Conservation (phyloP, 371 early-diverging fungal species). For the Actinomucor elegans region DNA sequence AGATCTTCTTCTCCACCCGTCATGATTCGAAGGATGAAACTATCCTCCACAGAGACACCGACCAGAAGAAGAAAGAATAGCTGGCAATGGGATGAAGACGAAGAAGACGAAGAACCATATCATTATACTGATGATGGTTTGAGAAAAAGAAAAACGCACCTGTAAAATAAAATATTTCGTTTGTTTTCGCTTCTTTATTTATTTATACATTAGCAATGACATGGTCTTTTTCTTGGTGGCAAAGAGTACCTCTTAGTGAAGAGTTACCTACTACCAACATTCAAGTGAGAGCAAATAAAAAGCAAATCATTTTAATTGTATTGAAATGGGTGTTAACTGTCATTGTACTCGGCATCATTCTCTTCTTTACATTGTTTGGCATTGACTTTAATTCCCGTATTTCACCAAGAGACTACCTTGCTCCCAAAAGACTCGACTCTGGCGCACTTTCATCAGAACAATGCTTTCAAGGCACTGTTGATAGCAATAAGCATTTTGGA, state of each 20-base stretch:
- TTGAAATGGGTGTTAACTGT: slow-evolving; percentile 7
- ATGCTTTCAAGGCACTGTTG: slow-evolving; percentile 9
- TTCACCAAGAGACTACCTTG: slow-evolving; percentile 31
- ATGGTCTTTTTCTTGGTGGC: not conserved
- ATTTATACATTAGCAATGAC: not conserved
- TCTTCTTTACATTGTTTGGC: slow-evolving; percentile 35
- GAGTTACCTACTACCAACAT: not conserved
- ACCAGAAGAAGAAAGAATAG: slow-evolving; percentile 5
- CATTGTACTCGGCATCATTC: slow-evolving; percentile 1
- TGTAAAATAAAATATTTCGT: not conserved
- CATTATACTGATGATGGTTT: too few species aligned
- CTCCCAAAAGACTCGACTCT: slow-evolving; percentile 17
- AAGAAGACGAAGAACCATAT: slow-evolving; percentile 3
- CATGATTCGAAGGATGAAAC: slow-evolving; percentile 14
- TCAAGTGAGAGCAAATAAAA: slow-evolving; percentile 3
- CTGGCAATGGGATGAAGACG: slow-evolving; percentile 25
- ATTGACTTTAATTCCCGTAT: slow-evolving; percentile 47
- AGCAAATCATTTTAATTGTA: not conserved
- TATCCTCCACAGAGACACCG: slow-evolving; percentile 12
- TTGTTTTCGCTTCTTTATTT: not conserved
- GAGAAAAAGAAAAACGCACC: not conserved
- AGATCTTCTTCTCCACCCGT: slow-evolving; percentile 9
- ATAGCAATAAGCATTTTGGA: slow-evolving; percentile 13
- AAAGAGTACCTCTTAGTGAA: too few species aligned
- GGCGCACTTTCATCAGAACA: slow-evolving; percentile 22